phyloP scores from a whole-genome alignment of 2,329 filamentous ascomycete genomes.

The Trichoderma sp. region DNA sequence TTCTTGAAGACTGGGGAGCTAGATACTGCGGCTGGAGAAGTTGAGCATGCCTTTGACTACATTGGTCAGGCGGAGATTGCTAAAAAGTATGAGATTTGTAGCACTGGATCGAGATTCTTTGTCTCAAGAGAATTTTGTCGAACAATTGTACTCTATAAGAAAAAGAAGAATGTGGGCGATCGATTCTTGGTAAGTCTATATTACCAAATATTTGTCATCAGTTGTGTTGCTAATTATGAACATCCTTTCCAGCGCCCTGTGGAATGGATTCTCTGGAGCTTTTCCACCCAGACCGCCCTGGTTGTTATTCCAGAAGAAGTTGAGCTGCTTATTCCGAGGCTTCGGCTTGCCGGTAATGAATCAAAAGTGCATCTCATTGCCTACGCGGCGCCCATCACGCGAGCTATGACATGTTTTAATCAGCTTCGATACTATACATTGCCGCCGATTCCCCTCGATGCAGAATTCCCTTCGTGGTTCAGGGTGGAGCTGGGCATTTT shows the following conservation, averaged over 20 bases:
- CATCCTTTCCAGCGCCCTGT: slow-evolving; percentile 48
- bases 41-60: slow-evolving; percentile 45
- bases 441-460: slow-evolving; percentile 49
- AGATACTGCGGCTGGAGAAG: not conserved
- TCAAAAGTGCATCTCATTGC: slow-evolving; percentile 51
- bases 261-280: slow-evolving; percentile 65
- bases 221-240: not conserved
- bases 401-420: slow-evolving; percentile 64
- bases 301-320: slow-evolving; percentile 67
- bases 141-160: slow-evolving; percentile 19
- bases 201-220: not conserved
- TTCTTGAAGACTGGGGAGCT: slow-evolving; percentile 52
- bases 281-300: slow-evolving; percentile 51
- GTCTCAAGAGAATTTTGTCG: slow-evolving; percentile 40
- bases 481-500: slow-evolving; percentile 63
- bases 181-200: slow-evolving; percentile 28
- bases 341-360: slow-evolving; percentile 37
- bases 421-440: slow-evolving; percentile 55
- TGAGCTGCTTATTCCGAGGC: slow-evolving; percentile 54
- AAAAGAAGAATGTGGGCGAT: not conserved
- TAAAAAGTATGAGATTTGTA: slow-evolving; percentile 36
- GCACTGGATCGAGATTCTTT: slow-evolving; percentile 37
- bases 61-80: slow-evolving; percentile 45
- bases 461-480: slow-evolving; percentile 56
- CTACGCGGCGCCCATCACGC: slow-evolving; percentile 64